These are phyloP conservation scores for Albizia julibrissin DNA, from an alignment of 306 rosid genomes.

Conservation along the genomic window DNA sequence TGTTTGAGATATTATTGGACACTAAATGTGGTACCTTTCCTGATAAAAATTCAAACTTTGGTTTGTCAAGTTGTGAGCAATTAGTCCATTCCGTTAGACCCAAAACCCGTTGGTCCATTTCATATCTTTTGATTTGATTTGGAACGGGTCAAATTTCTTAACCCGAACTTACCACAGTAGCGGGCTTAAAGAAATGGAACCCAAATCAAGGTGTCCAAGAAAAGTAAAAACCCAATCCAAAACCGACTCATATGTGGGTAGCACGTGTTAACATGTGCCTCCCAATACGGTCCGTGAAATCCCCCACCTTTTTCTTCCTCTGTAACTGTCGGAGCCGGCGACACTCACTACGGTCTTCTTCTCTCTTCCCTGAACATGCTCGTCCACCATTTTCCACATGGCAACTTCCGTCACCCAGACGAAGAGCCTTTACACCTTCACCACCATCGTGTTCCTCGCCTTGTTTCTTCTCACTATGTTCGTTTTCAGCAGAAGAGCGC, in stretches of 20 bases:
- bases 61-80: no score
- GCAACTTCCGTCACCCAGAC: slow-evolving; percentile 33
- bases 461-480: slow-evolving; percentile 48
- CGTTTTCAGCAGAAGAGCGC: slow-evolving; percentile 51
- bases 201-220: neutral
- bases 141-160: no score
- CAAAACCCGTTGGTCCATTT: no score
- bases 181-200: neutral
- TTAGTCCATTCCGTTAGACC: no score
- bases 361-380: neutral
- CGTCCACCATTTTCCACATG: slow-evolving; percentile 35
- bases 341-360: neutral
- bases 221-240: neutral
- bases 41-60: no score
- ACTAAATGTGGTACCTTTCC: no score
- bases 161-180: neutral
- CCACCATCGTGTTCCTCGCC: slow-evolving; percentile 49
- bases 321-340: slow-evolving; percentile 9
- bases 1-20: no score
- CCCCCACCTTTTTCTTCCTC: neutral
- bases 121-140: no score
- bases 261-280: neutral
- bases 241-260: neutral
- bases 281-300: neutral
- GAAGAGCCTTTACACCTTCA: slow-evolving; percentile 44